phyloP scores from a whole-genome alignment of 1,284 basidiomycete species.

The Rhodotorula sp. region DNA sequence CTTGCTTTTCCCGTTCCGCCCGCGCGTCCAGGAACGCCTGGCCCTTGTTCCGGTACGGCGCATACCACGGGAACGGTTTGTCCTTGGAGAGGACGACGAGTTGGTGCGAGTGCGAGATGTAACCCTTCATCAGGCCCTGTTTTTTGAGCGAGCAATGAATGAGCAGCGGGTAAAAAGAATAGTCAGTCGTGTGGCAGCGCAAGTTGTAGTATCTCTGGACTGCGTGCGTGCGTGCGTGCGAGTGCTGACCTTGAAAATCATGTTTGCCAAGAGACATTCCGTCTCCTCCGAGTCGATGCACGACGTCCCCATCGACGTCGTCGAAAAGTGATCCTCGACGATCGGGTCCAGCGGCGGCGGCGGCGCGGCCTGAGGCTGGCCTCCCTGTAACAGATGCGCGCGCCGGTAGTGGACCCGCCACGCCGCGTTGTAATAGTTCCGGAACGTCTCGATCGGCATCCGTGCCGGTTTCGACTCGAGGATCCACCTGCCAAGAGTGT shows the following conservation, averaged over 20 bases:
- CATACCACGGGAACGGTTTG: conserved; percentile 69
- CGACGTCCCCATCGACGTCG: conserved; percentile 30
- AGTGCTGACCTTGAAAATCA: conserved; percentile 70
- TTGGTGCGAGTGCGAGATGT: conserved; percentile 92
- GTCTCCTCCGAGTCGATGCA: conserved; percentile 67
- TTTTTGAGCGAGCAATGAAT: not conserved
- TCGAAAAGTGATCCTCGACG: conserved; percentile 39
- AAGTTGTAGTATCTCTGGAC: no score
- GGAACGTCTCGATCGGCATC: conserved; percentile 74
- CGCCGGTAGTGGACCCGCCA: not conserved
- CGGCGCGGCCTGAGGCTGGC: conserved; percentile 1
- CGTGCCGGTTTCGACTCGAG: conserved; percentile 67
- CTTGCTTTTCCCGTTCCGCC: conserved; percentile 1
- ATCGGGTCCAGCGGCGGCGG: conserved; percentile 37
- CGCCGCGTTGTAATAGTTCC: conserved; percentile 46
- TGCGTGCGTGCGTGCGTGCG: not conserved
- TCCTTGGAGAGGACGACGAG: conserved; percentile 82
- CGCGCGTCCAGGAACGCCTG: not conserved
- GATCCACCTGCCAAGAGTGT: conserved; percentile 68
- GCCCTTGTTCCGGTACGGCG: conserved; percentile 13
- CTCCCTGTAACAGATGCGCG: not conserved
- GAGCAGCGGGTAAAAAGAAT: not conserved
- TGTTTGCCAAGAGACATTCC: conserved; percentile 89
- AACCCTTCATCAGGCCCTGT: conserved; percentile 81
- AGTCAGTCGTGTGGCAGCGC: no score